These are phyloP conservation scores for Butyriboletus appendiculatus DNA, from an alignment of 1,284 basidiomycete genomes.

Conservation along the genomic window DNA sequence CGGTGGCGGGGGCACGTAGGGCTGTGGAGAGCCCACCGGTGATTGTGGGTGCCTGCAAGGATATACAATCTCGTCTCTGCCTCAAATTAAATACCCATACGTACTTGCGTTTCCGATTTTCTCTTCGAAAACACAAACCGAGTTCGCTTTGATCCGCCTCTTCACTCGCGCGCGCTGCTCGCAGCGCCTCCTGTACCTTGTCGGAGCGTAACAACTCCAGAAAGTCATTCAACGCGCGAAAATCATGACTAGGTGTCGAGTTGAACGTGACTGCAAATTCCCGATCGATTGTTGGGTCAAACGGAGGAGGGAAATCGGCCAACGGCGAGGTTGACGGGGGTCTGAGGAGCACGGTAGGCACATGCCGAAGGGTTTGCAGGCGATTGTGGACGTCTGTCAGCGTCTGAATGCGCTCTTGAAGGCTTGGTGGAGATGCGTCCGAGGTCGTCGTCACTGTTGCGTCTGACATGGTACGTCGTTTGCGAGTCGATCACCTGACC, in stretches of 20 bases:
- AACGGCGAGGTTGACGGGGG: slow-evolving; percentile 29
- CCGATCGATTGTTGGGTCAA: slow-evolving; percentile 31
- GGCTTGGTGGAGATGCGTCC: slow-evolving; percentile 16
- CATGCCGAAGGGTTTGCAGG: slow-evolving; percentile 44
- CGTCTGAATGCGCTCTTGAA: slow-evolving; percentile 46
- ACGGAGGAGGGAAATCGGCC: slow-evolving; percentile 28
- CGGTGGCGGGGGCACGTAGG: slow-evolving; percentile 47
- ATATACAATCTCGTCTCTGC: neutral
- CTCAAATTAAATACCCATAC: slow-evolving; percentile 17
- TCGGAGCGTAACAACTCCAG: slow-evolving; percentile 46
- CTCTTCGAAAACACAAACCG: slow-evolving; percentile 43
- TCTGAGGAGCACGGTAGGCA: slow-evolving; percentile 44
- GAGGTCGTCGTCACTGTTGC: neutral
- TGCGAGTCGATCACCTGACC: neutral
- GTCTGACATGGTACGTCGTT: slow-evolving; percentile 6
- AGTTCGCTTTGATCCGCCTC: slow-evolving; percentile 49
- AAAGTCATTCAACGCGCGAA: slow-evolving; percentile 49
- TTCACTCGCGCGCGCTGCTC: slow-evolving; percentile 51
- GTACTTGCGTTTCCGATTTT: slow-evolving; percentile 54
- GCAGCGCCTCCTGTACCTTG: slow-evolving; percentile 54
- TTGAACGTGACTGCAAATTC: slow-evolving; percentile 32
- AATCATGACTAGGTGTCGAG: slow-evolving; percentile 29
- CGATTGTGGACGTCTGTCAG: slow-evolving; percentile 47
- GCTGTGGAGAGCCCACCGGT: slow-evolving; percentile 57
- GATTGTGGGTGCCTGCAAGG: slow-evolving; percentile 49